Base-by-base conservation (phyloP, 768 basidiomycete genomes). In the Russula dissimulans region DNA sequence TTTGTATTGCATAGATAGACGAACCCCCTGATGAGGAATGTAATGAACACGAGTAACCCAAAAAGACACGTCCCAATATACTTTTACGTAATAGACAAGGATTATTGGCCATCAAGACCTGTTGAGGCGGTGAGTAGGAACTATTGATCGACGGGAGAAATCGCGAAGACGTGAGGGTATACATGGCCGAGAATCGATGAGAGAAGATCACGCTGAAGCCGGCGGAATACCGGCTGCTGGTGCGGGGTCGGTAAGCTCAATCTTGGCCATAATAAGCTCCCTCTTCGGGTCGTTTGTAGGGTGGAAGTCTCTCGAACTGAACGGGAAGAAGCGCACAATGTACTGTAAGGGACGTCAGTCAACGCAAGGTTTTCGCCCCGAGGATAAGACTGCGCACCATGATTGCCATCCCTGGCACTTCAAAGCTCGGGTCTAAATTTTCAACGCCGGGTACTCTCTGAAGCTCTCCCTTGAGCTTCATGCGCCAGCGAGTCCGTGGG, bases 391-490 rank as follows among this genome's bases (percentile, higher is more conserved):
- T 36, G 26, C 64, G 34, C 18, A 65, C 64, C 61, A 46, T 54
- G 29, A 65, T 17, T 3, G 48, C n/a, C 57, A 47, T 52, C 2
- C 49, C 56, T 10, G 32, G 11, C 29, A 15, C n/a, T 34, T 55
- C 48, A 18, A 59, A 52, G 49, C 62, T 63, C 26, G 56, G 44
- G 15, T 1, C 10, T 8, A 63, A 45, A 26, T 26, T 26, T n/a
- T 56, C 18, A 9, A 58, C 34, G 0, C 3, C 11, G 6, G 8
- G 10, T 1, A 36, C 38, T 42, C 38, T 48, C 2, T 26, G 54
- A n/a, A 65, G 41, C 3, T 4, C 5, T 8, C 64, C 61, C 7
- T 54, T 54, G 14, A 65, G 45, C 17, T 47, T 38, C 12, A 63
- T 34, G 39, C 51, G 18, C 57, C 61, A 65, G 41, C 57, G 61